Base-by-base conservation (phyloP, 352 stramenopile genomes). In the Globisporangium heterothallicum region DNA sequence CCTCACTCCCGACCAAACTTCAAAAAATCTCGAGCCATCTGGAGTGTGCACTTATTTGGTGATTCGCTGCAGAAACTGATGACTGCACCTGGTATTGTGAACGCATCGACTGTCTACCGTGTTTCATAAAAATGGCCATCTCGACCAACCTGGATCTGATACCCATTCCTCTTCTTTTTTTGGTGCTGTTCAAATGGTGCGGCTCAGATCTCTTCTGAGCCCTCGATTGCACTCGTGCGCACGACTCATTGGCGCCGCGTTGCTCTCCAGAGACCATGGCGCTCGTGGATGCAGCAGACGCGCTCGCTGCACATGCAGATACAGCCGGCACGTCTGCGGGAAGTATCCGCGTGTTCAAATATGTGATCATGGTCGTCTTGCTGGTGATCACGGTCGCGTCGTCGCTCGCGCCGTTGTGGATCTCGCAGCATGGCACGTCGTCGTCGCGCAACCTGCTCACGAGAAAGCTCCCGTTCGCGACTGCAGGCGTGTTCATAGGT, bases 401-500 rank as follows among this genome's bases (percentile, higher is more conserved):
- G 56, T 66, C 76, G 19, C 56, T 87, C 46, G 53, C 75, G 36
- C 73, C 72, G 35, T 53, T 85, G 14, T 84, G 70, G 60, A 72
- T 86, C 43, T 76, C 70, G 25, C 59, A 51, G 27, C 72, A 76
- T 45, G 65, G 68, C 51, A 81, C 61, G 6, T 64, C 68, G 8
- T 24, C 53, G 25, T 65, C 71, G 49, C 61, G 66, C 47, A 59
- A 68, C 26, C 25, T 75, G 43, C 58, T 84, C 46, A 72, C 66
- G 30, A 63, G 64, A 22, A 86, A 86, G 68, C 68, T 86, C 22
- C 75, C 72, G 30, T 86, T 83, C 58, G 62, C 71, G 16, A 86
- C 72, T 3, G 74, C 74, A 8, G 70, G 74, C 56, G 72, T 86
- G 14, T 86, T 86, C 49, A 66, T 86, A 48, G 69, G 58, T 63